These are phyloP conservation scores for Fusarium nodosum DNA, from an alignment of 2,329 filamentous ascomycete species.

Conservation along the genomic window DNA sequence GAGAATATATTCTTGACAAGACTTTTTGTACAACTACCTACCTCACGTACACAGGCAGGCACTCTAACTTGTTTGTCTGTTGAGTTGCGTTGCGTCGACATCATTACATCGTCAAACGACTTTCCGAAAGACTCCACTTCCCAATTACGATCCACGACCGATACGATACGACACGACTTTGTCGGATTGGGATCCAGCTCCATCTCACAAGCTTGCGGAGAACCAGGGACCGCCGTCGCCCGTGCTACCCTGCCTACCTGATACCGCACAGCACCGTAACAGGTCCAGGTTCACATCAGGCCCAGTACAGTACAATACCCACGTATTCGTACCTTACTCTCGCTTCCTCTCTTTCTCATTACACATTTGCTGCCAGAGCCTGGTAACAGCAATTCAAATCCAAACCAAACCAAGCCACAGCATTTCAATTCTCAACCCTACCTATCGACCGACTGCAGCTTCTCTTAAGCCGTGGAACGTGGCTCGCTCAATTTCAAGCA, in stretches of 20 bases:
- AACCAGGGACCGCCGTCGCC: conserved; percentile 37
- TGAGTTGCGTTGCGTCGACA: conserved; percentile 23
- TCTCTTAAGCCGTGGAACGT: conserved; percentile 34
- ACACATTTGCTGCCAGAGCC: conserved; percentile 32
- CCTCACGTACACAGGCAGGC: not conserved
- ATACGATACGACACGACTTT: conserved; percentile 45
- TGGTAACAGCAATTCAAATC: conserved; percentile 21
- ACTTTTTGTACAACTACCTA: not conserved
- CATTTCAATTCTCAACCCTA: conserved; percentile 39
- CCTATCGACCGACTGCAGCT: conserved; percentile 9
- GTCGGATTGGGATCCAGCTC: conserved; percentile 30
- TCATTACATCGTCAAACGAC: conserved; percentile 37
- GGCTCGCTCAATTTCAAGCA: conserved; percentile 40
- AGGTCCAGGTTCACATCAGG: conserved; percentile 23
- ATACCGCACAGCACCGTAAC: conserved; percentile 25
- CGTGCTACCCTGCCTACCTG: conserved; percentile 22
- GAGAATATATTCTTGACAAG: not conserved
- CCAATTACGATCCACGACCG: conserved; percentile 44
- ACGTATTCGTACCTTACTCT: conserved; percentile 41
- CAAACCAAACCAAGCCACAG: conserved; percentile 31
- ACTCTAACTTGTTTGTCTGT: conserved; percentile 2
- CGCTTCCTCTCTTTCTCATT: conserved; percentile 26
- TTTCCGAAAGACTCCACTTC: conserved; percentile 34
- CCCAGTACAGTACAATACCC: conserved; percentile 29
- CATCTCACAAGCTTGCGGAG: conserved; percentile 45